phyloP scores from a whole-genome alignment of 306 rosid genomes.

The Vigna angularis region DNA sequence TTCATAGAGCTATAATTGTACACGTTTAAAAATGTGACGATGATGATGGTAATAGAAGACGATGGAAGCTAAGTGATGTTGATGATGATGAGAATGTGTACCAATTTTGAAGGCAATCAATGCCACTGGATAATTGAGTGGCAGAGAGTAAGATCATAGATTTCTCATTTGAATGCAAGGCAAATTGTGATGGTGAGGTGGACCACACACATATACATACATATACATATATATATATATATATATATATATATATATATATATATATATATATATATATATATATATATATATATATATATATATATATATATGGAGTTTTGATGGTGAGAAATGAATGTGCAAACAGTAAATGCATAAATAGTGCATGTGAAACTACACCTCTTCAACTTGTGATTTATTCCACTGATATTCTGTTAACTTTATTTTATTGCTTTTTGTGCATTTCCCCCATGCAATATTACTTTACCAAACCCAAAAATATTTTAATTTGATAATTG shows the following conservation, averaged over 20 bases:
- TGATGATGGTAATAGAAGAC: constrained; percentile 45
- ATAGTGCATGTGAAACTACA: constrained; percentile 50
- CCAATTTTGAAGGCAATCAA: constrained; percentile 60
- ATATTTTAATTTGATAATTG: neutral
- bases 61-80: constrained; percentile 47
- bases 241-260: too few species aligned
- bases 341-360: constrained; percentile 28
- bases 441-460: constrained; percentile 19
- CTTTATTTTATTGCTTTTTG: neutral
- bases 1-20: constrained; percentile 63
- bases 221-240: too few species aligned
- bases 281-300: too few species aligned
- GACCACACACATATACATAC: constrained; percentile 47
- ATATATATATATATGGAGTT: too few species aligned
- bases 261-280: too few species aligned
- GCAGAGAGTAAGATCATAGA: constrained; percentile 50
- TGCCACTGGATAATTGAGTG: constrained; percentile 63
- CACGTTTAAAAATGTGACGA: constrained; percentile 49
- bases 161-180: constrained; percentile 56
- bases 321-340: constrained; percentile 51
- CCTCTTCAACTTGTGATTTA: constrained; percentile 36
- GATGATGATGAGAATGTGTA: constrained; percentile 59
- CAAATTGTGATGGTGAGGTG: constrained; percentile 59
- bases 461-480: neutral
- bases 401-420: neutral